These are phyloP conservation scores for Rubus idaeus DNA, from an alignment of 306 rosid genomes.

Conservation along the genomic window DNA sequence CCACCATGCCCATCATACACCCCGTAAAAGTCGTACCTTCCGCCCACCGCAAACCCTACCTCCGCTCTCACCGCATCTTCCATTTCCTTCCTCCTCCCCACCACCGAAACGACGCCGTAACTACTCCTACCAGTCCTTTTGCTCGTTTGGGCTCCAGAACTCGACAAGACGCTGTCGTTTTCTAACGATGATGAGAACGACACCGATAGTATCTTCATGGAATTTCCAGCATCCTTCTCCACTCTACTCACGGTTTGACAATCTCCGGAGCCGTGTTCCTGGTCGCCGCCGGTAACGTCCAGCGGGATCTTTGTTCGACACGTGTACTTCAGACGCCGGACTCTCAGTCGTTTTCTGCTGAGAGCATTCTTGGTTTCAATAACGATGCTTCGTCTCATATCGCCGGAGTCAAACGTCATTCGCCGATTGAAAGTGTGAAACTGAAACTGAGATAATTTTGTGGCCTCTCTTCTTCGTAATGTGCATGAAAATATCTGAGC, in stretches of 20 bases:
- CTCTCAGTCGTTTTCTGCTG: slow-evolving; percentile 37
- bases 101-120: slow-evolving; percentile 59
- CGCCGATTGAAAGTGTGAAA: no score
- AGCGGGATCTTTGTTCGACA: slow-evolving; percentile 36
- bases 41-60: slow-evolving; percentile 38
- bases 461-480: slow-evolving; percentile 1
- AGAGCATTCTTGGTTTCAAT: slow-evolving; percentile 27
- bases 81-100: slow-evolving; percentile 85
- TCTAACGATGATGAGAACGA: background rate
- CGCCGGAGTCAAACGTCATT: slow-evolving; percentile 6
- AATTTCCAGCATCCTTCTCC: slow-evolving; percentile 20
- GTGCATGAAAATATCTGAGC: slow-evolving; percentile 23
- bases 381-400: slow-evolving; percentile 12
- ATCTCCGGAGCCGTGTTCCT: background rate
- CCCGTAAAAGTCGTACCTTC: slow-evolving; percentile 59
- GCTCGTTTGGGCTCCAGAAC: background rate
- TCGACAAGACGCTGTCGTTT: slow-evolving; percentile 20
- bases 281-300: background rate
- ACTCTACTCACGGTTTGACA: background rate
- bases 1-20: slow-evolving; percentile 96
- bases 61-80: slow-evolving; percentile 79
- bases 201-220: slow-evolving; percentile 40
- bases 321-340: slow-evolving; percentile 45
- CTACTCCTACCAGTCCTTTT: background rate
- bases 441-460: background rate